Base-by-base conservation (phyloP, 176 grass and related monocot species). In the Pontederia paniculata region DNA sequence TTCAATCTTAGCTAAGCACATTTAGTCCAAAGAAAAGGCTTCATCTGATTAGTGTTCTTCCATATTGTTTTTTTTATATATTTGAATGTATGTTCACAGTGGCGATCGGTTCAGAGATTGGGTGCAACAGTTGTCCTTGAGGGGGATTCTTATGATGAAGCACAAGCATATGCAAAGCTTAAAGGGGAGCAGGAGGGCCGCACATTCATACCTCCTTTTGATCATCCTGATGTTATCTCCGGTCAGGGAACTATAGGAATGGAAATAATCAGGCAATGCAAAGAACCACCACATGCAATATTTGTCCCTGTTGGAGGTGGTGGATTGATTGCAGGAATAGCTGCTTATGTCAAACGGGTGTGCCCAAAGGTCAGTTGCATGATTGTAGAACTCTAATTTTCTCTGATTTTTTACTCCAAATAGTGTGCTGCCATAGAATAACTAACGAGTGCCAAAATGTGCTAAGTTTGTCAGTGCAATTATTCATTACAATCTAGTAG, bases 231-330 rank as follows among this genome's bases (percentile, higher is more conserved):
- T 77, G 75, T 98, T 21, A 98, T 98, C 17, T 42, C 62, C n/a
- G 93, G 93, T 22, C 93, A 98, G 65, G 93, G 93, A 76, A 98
- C 93, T 19, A 58, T 98, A 9, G 93, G 93, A 63, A 98, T 98
- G 94, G 94, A 98, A 79, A 93, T 98, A 65, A 74, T 88, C 81
- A 70, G 80, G 11, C 94, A 98, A 57, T 48, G 84, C 62, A 75
- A 88, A 71, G 83, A 84, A 2, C 87, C 94, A 58, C 21, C 88
- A 15, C 80, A 98, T 77, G 94, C 87, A 48, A 98, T 98, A 84
- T 98, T 98, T 79, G 94, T 98, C 46, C 87, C 94, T 46, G 87
- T 98, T 23, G 94, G 94, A 79, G 94, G 94, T 74, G 94, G 94
- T 48, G 94, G 94, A 66, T 79, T 98, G 65, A 93, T 98, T 16